phyloP scores from a whole-genome alignment of 495 filamentous ascomycete genomes.

The Hypomontagnella submonticulosa region DNA sequence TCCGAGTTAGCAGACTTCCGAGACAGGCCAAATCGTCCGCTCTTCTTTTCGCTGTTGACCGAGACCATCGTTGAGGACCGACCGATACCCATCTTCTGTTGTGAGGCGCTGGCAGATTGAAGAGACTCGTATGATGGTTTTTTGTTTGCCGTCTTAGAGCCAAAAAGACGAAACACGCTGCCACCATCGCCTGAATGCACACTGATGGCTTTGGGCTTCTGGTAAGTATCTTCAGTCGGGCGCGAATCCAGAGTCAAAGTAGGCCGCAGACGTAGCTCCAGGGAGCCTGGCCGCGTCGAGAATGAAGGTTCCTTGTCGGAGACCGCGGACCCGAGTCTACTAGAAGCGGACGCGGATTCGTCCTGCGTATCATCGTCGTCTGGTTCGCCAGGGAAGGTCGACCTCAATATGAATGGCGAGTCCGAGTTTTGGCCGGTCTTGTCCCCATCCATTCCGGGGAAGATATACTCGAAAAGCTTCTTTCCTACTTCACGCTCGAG shows the following conservation, averaged over 20 bases:
- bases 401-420: slow-evolving; percentile 85
- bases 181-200: slow-evolving; percentile 59
- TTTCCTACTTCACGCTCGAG: slow-evolving; percentile 93
- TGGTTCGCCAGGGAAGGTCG: slow-evolving; percentile 74
- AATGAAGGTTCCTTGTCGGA: slow-evolving; percentile 55
- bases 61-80: slow-evolving; percentile 64
- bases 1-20: slow-evolving; percentile 50
- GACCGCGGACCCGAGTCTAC: slow-evolving; percentile 45
- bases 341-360: slow-evolving; percentile 47
- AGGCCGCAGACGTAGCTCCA: slow-evolving; percentile 81
- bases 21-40: slow-evolving; percentile 57
- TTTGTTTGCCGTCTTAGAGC: slow-evolving; percentile 59
- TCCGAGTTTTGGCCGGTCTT: slow-evolving; percentile 65
- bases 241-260: slow-evolving; percentile 73
- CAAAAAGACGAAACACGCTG: slow-evolving; percentile 67
- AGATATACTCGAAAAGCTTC: slow-evolving; percentile 97
- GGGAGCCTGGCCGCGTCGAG: slow-evolving; percentile 69
- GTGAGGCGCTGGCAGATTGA: slow-evolving; percentile 56
- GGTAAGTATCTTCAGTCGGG: slow-evolving; percentile 46
- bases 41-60: slow-evolving; percentile 58
- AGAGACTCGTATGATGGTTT: slow-evolving; percentile 77
- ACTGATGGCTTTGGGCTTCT: slow-evolving; percentile 63
- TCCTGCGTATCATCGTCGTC: slow-evolving; percentile 67
- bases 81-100: slow-evolving; percentile 55
- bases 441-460: slow-evolving; percentile 71